Evolutionary conservation across 2,329 filamentous ascomycete species (phyloP).

Genomic region (Dryadomyces quercivorus): DNA sequence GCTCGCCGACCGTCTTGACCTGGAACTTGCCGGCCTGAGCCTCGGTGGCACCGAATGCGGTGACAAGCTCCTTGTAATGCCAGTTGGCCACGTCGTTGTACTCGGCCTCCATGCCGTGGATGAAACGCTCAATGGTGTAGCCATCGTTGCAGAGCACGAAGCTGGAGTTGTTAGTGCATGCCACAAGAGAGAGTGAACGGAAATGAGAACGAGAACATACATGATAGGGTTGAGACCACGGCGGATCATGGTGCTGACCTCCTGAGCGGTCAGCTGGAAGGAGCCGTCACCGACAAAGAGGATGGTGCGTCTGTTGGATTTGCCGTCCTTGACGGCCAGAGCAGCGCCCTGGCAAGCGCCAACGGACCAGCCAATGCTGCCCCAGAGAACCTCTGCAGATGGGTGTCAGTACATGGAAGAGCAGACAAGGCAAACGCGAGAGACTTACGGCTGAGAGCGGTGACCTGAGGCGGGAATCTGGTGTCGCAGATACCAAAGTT

Average conservation of each 20-base stretch:
- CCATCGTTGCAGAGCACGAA: conserved; percentile 83
- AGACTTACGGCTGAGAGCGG: conserved; percentile 36
- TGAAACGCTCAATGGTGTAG: conserved; percentile 80
- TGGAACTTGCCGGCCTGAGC: conserved; percentile 11
- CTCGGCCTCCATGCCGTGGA: conserved; percentile 65
- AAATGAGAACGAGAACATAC: conserved; percentile 26
- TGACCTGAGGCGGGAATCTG: conserved; percentile 65
- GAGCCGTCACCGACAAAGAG: conserved; percentile 84
- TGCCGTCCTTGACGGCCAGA: conserved; percentile 45
- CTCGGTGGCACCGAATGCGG: conserved; percentile 11
- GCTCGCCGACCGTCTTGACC: conserved; percentile 11
- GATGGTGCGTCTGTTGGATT: conserved; percentile 52
- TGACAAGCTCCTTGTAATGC: conserved; percentile 38
- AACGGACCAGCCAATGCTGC: conserved; percentile 52
- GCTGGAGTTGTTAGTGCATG: conserved; percentile 20
- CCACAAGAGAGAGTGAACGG: too few species aligned
- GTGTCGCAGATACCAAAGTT: conserved; percentile 87
- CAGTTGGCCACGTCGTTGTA: conserved; percentile 77
- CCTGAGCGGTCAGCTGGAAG: conserved; percentile 75
- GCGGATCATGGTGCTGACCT: conserved; percentile 72
- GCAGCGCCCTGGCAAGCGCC: conserved; percentile 53
- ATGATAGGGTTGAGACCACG: conserved; percentile 66
- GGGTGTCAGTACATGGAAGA: neutral
- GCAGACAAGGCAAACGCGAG: neutral
- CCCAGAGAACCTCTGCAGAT: conserved; percentile 36